A percentile compares a stretch with the other conserved stretches of the same genome.
Evolutionary conservation across 1,284 basidiomycete genomes (phyloP).

Genomic region (Moesziomyces sp.): DNA sequence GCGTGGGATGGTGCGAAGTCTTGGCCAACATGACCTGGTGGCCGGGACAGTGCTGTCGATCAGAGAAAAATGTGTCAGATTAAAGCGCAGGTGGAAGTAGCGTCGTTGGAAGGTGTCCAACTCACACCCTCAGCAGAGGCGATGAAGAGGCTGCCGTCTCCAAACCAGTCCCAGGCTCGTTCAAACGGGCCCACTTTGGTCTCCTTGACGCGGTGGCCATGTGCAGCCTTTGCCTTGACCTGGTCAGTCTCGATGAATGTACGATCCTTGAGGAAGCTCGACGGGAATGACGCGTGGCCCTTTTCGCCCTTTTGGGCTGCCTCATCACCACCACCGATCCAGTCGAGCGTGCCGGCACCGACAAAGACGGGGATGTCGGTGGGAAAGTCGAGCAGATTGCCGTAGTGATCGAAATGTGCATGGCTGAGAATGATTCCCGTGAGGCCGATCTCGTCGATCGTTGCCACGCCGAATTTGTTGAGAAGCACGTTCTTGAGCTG

Average conservation of each 20-base stretch:
- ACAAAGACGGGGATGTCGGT: constrained; percentile 19
- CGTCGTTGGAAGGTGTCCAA: constrained; percentile 11
- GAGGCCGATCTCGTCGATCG: constrained; percentile 14
- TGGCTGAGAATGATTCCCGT: constrained; percentile 30
- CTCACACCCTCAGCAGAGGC: constrained; percentile 22
- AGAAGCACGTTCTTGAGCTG: constrained; percentile 18
- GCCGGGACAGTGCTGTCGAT: constrained; percentile 22
- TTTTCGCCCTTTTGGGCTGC: constrained; percentile 14
- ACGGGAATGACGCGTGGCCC: constrained; percentile 15
- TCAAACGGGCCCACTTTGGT: constrained; percentile 18
- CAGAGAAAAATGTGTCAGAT: too few species aligned
- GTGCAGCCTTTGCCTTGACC: background rate
- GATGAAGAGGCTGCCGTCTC: constrained; percentile 13
- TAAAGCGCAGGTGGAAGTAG: background rate
- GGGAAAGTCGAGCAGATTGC: constrained; percentile 21
- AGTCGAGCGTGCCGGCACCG: constrained; percentile 17
- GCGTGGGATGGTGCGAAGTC: background rate
- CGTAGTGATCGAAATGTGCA: constrained; percentile 29
- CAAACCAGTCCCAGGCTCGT: constrained; percentile 21
- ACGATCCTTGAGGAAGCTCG: constrained; percentile 13
- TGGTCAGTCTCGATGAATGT: constrained; percentile 12
- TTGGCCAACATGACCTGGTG: constrained; percentile 17
- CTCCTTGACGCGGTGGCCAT: constrained; percentile 4
- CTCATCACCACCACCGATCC: constrained; percentile 30
- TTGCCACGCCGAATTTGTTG: constrained; percentile 15